Percentiles rank a stretch among this genome's conserved stretches.
Conservation (phyloP, 176 grass and related monocot genomes). For the Avena eriantha region DNA sequence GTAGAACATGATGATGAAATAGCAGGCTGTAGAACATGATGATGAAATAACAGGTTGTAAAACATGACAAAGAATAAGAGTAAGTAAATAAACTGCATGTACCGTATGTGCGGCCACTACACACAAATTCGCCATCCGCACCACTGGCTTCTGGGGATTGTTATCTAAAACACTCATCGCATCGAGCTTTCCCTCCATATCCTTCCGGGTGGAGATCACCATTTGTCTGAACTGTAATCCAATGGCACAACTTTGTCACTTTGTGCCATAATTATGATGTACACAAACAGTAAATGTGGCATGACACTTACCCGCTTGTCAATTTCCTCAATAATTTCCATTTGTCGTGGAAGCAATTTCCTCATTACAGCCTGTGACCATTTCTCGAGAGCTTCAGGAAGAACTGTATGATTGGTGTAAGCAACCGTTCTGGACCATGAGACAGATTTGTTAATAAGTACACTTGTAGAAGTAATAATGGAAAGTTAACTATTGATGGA, state of each 20-base stretch:
- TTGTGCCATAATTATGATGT: constrained; percentile 30
- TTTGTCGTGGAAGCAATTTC: constrained; percentile 83
- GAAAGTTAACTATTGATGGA: neutral
- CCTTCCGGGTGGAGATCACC: constrained; percentile 65
- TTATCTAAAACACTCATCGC: constrained; percentile 65
- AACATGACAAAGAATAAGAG: constrained; percentile 17
- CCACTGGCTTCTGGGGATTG: constrained; percentile 84
- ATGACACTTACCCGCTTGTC: constrained; percentile 62
- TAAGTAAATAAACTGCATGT: constrained; percentile 16
- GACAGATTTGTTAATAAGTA: constrained; percentile 19
- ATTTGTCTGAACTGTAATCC: constrained; percentile 79
- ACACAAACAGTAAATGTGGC: constrained; percentile 29
- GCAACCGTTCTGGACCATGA: constrained; percentile 57
- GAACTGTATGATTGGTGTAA: constrained; percentile 89
- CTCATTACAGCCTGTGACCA: constrained; percentile 72
- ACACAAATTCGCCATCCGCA: constrained; percentile 84
- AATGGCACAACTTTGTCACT: constrained; percentile 49
- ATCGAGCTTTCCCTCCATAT: constrained; percentile 76
- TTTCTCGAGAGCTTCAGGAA: constrained; percentile 88
- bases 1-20: constrained; percentile 24
- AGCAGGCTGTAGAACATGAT: constrained; percentile 28
- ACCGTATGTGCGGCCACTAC: constrained; percentile 70
- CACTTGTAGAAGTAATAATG: constrained; percentile 18
- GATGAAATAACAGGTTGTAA: constrained; percentile 32
- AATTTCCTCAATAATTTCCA: constrained; percentile 88